A percentile compares a stretch with the other conserved stretches of the same genome.
These are phyloP conservation scores for Termitomyces sp. DNA, from an alignment of 768 basidiomycete species.

Conservation along the genomic window DNA sequence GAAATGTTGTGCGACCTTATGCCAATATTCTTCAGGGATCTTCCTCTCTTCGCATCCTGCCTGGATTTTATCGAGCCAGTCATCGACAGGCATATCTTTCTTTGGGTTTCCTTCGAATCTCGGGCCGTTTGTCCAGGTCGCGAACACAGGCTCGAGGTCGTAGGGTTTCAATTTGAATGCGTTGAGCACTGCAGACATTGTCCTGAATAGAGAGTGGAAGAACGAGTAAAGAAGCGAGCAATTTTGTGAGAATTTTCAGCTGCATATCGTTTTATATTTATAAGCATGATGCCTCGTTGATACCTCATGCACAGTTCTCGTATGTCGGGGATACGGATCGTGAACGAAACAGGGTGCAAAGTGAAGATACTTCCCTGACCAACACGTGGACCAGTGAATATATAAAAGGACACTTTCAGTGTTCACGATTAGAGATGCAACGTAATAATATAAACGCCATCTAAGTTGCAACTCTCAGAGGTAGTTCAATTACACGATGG, in stretches of 20 bases:
- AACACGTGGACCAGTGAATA: too few species aligned
- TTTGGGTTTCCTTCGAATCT: conserved; percentile 64
- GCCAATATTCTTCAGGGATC: conserved; percentile 79
- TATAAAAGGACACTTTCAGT: background rate
- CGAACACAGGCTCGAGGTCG: conserved; percentile 66
- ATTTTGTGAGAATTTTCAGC: background rate
- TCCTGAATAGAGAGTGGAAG: conserved; percentile 4
- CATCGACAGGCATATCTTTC: conserved; percentile 67
- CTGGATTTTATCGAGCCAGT: conserved; percentile 72
- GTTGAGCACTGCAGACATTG: conserved; percentile 46
- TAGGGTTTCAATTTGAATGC: conserved; percentile 81
- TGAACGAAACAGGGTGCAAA: background rate
- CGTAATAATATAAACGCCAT: background rate
- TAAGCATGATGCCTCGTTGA: conserved; percentile 19
- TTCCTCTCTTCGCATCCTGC: conserved; percentile 67
- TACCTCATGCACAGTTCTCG: conserved; percentile 11
- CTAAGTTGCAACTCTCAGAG: background rate
- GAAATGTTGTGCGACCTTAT: conserved; percentile 76
- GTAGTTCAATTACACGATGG: background rate
- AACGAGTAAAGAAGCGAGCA: background rate
- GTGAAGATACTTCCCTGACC: background rate
- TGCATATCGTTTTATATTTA: conserved; percentile 9
- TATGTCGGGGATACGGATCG: conserved; percentile 3
- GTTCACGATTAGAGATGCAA: background rate
- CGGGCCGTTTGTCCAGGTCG: conserved; percentile 65